Evolutionary conservation across 768 basidiomycete species (phyloP).

Genomic region (Panaeolus cyanescens): DNA sequence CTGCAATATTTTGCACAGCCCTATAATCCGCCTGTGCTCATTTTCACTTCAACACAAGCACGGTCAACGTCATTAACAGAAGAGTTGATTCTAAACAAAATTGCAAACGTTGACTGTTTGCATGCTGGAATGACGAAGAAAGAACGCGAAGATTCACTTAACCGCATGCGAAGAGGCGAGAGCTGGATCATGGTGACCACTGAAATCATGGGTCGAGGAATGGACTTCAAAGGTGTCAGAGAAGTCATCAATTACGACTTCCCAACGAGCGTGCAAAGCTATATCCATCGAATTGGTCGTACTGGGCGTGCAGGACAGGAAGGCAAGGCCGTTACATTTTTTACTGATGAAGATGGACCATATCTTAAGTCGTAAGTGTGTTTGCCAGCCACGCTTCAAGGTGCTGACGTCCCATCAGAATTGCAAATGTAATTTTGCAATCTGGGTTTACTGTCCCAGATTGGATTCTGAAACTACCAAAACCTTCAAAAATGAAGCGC

Average conservation of each 20-base stretch:
- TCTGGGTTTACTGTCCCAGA: slow-evolving; percentile 91
- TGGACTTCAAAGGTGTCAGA: slow-evolving; percentile 94
- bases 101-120: slow-evolving; percentile 83
- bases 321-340: slow-evolving; percentile 94
- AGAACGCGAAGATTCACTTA: slow-evolving; percentile 84
- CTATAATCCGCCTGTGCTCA: slow-evolving; percentile 87
- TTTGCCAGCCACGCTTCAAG: neutral
- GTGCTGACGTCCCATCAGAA: slow-evolving; percentile 43
- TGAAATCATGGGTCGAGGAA: slow-evolving; percentile 96
- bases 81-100: slow-evolving; percentile 77
- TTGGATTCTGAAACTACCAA: slow-evolving; percentile 94
- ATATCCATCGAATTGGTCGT: slow-evolving; percentile 95
- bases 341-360: slow-evolving; percentile 91
- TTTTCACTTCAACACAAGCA: slow-evolving; percentile 91
- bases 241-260: slow-evolving; percentile 98
- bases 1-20: slow-evolving; percentile 77
- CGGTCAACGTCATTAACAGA: slow-evolving; percentile 79
- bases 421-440: slow-evolving; percentile 94
- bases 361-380: slow-evolving; percentile 80
- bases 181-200: slow-evolving; percentile 97
- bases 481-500: slow-evolving; percentile 88
- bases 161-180: slow-evolving; percentile 84
- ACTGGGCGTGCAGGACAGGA: slow-evolving; percentile 93
- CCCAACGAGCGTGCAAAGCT: slow-evolving; percentile 93
- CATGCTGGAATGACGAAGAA: slow-evolving; percentile 90